Percentiles rank a stretch among this genome's conserved stretches.
Conservation (phyloP, 1,284 basidiomycete genomes). For the Trichosporon ovoides region DNA sequence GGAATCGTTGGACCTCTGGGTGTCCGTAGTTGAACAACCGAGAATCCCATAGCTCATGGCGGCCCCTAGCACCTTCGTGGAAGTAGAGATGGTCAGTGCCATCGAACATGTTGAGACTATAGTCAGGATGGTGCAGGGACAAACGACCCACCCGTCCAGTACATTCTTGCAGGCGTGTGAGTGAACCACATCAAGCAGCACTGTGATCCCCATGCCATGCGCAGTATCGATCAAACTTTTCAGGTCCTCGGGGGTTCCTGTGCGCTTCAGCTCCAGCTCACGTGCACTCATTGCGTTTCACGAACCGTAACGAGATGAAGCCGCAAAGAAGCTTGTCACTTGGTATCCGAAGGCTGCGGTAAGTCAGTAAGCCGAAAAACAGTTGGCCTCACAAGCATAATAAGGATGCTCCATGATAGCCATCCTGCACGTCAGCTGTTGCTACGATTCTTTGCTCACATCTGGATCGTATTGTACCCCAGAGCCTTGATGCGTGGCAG, state of each 20-base stretch:
- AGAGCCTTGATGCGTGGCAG: slow-evolving; percentile 83
- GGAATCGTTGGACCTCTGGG: slow-evolving; percentile 89
- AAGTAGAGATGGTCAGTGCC: slow-evolving; percentile 96
- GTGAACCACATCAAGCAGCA: slow-evolving; percentile 93
- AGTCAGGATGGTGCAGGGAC: not conserved
- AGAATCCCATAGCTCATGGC: slow-evolving; percentile 92
- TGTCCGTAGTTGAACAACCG: slow-evolving; percentile 93
- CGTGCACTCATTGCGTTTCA: slow-evolving; percentile 3
- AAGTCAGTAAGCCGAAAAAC: slow-evolving; percentile 12
- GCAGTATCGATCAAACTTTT: slow-evolving; percentile 93
- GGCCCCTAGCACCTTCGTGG: slow-evolving; percentile 83
- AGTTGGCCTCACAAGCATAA: slow-evolving; percentile 74
- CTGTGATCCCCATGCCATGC: slow-evolving; percentile 84
- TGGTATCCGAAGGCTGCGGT: slow-evolving; percentile 88
- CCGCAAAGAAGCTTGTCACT: slow-evolving; percentile 96
- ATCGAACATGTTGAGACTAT: slow-evolving; percentile 83
- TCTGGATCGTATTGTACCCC: slow-evolving; percentile 94
- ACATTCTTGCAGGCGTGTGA: slow-evolving; percentile 98
- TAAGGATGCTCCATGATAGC: slow-evolving; percentile 98
- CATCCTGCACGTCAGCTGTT: slow-evolving; percentile 56
- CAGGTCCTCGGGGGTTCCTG: slow-evolving; percentile 81
- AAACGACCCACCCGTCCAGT: slow-evolving; percentile 61
- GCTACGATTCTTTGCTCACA: slow-evolving; percentile 44
- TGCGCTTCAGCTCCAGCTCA: slow-evolving; percentile 9
- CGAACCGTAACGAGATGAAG: slow-evolving; percentile 76